Evolutionary conservation across 164 flowering plant species (phyloP), one percentile per base, ranked within the genome.

Genomic region (Kingdonia uniflora): DNA sequence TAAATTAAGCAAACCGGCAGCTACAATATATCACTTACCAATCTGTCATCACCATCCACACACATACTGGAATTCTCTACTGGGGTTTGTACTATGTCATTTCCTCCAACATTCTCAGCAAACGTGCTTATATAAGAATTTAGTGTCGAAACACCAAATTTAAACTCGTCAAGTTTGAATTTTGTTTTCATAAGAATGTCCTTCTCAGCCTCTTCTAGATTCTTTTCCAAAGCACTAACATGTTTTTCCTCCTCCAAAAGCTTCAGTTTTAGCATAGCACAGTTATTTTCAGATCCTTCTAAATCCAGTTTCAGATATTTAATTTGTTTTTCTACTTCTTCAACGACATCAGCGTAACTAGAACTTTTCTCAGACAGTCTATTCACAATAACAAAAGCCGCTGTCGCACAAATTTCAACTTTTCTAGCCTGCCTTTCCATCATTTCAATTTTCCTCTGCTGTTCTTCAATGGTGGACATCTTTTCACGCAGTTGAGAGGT

Each of bases 371-470:
- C 91, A 35, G 81, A 76, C 35, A 82, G 60, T 60, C 84, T 69
- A 56, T 71, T 85, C 53, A 82, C 92, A 49, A 79, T 64, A 29
- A 83, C 72, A 66, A 87, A 83, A 49, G 87, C 91, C 58, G 52
- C 90, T 38, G 82, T 75, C 19, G 96, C 87, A 70, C 82, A 79
- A 42, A 23, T 38, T 23, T 89, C 80, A 56, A 80, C 59, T 35
- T 69, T 76, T 55, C 49, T 52, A 16, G 72, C 58, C 19, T 72
- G 59, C 54, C 66, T 68, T 63, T 75, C 70, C 45, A 73, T 78
- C 19, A 65, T 51, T 56, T 60, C 65, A 22, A 85, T 46, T 59
- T 37, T 68, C 4, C 65, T 66, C 61, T 78, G 66, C 39, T 86
- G 54, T 56, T 77, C 71, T 13, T 17, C 41, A 49, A 80, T 65